phyloP scores from a whole-genome alignment of 352 stramenopile genomes.

The Phytopythium vexans region DNA sequence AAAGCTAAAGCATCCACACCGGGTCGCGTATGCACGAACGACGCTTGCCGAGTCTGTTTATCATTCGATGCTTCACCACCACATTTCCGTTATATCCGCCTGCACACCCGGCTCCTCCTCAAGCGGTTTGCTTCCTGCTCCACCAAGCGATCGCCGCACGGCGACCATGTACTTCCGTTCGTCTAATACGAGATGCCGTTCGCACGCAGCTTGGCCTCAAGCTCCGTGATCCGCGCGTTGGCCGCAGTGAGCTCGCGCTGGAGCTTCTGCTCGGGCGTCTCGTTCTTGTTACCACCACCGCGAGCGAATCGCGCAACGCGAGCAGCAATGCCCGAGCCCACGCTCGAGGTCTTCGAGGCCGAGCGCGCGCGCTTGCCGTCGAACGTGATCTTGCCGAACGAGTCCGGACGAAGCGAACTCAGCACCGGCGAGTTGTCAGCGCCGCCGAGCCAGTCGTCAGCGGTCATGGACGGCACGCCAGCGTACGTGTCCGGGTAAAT shows the following conservation, averaged over 20 bases:
- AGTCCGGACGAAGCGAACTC: slow-evolving; percentile 92
- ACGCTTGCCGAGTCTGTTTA: no score
- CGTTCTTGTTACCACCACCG: slow-evolving; percentile 25
- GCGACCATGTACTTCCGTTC: neutral
- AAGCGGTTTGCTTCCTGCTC: no score
- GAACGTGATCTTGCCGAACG: slow-evolving; percentile 83
- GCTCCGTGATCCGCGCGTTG: slow-evolving; percentile 79
- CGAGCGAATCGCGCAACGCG: slow-evolving; percentile 44
- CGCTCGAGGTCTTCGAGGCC: slow-evolving; percentile 33
- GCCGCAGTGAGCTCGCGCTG: slow-evolving; percentile 76
- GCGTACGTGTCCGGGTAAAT: slow-evolving; percentile 97
- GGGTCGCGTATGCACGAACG: no score
- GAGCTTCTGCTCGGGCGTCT: slow-evolving; percentile 54
- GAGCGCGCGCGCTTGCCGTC: slow-evolving; percentile 74
- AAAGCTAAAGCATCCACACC: no score
- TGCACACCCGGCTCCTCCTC: no score
- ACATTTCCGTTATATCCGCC: no score
- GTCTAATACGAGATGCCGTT: slow-evolving; percentile 82
- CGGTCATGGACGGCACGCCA: slow-evolving; percentile 92
- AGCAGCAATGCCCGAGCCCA: slow-evolving; percentile 37
- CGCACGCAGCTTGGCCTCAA: slow-evolving; percentile 78
- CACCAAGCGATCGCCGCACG: neutral
- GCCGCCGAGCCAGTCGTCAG: slow-evolving; percentile 95
- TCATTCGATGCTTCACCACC: no score
- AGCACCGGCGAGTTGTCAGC: slow-evolving; percentile 92